phyloP scores from a whole-genome alignment of 768 basidiomycete species.

The Candolleomyces aberdarensis region DNA sequence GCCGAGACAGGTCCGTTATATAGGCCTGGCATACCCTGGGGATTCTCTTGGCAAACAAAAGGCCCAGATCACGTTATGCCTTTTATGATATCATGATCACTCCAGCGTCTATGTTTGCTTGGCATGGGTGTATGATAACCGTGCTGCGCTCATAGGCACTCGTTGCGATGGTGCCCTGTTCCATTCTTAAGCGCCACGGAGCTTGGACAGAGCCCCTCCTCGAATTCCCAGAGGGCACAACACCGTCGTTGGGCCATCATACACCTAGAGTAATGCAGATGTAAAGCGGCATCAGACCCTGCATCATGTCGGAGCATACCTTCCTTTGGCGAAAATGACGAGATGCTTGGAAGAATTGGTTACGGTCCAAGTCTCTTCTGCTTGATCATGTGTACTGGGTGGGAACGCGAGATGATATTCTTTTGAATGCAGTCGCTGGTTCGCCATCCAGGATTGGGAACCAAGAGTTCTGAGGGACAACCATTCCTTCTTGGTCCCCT shows the following conservation, averaged over 20 bases:
- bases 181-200: neutral
- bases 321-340: neutral
- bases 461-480: no score
- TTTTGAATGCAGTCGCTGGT: no score
- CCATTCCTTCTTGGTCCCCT: no score
- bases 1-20: conserved; percentile 11
- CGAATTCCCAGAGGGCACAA: no score
- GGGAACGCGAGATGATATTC: neutral
- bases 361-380: no score
- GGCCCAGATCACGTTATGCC: neutral
- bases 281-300: no score
- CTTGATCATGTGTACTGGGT: neutral
- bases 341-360: neutral
- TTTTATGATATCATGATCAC: neutral
- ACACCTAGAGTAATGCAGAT: no score
- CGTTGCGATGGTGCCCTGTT: neutral
- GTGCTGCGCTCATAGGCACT: neutral
- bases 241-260: no score
- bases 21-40: neutral
- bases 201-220: no score
- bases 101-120: neutral
- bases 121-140: neutral
- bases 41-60: conserved; percentile 1
- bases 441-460: no score
- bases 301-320: neutral